Conservation (phyloP, 2,329 filamentous ascomycete species). For the Alternaria sp. region DNA sequence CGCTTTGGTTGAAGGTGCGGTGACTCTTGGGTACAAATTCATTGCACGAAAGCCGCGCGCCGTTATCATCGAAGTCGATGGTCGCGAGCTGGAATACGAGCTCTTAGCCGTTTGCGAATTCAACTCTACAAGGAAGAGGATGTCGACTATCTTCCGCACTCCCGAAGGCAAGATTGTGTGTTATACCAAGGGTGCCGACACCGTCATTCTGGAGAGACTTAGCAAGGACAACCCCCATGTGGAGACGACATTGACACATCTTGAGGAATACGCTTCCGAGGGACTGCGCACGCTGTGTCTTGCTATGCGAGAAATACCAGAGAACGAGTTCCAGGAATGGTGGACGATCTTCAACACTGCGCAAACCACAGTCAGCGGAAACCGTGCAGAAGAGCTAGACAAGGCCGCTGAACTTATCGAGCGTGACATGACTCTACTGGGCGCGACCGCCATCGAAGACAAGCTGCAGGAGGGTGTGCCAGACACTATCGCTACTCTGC, state of each 20-base stretch:
- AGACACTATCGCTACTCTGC: conserved; percentile 95
- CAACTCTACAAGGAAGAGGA: conserved; percentile 95
- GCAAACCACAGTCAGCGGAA: conserved; percentile 87
- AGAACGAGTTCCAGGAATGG: conserved; percentile 90
- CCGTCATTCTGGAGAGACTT: conserved; percentile 92
- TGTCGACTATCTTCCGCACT: conserved; percentile 97
- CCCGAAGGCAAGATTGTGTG: conserved; percentile 93
- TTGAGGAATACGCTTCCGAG: conserved; percentile 98
- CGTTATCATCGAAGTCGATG: conserved; percentile 81
- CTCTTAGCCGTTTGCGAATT: conserved; percentile 97
- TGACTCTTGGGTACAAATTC: conserved; percentile 85
- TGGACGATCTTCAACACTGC: conserved; percentile 84
- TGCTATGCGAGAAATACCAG: conserved; percentile 90
- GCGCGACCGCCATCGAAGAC: conserved; percentile 97
- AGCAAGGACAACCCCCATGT: conserved; percentile 80
- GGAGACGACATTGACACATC: conserved; percentile 86
- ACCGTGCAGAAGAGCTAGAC: conserved; percentile 91
- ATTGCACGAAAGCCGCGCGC: conserved; percentile 86
- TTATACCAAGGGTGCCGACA: conserved; percentile 97
- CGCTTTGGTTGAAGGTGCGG: conserved; percentile 91
- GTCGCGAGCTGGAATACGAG: conserved; percentile 78
- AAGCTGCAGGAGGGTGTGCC: conserved; percentile 95
- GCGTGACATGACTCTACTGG: conserved; percentile 86
- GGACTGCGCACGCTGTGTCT: conserved; percentile 93
- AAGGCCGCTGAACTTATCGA: conserved; percentile 97